A percentile compares a stretch with the other conserved stretches of the same genome.
Evolutionary conservation across 139 green algal species (phyloP).

Genomic region (Tetratostichococcus sp.): DNA sequence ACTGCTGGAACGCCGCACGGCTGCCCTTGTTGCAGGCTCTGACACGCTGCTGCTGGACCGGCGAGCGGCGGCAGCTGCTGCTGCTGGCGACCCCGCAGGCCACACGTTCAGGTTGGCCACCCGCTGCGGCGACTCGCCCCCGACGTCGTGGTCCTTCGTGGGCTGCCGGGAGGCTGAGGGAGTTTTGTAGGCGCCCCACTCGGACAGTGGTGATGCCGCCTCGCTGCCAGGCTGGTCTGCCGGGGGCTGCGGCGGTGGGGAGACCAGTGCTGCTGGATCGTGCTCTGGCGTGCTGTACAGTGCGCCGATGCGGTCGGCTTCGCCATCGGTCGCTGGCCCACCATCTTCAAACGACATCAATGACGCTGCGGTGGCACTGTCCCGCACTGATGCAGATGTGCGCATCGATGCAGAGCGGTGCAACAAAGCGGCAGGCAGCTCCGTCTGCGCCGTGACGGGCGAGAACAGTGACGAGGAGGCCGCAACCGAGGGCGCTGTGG

Average conservation of each 20-base stretch:
- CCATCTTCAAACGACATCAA: background rate
- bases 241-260: too few species aligned
- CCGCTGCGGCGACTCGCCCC: background rate
- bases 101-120: background rate
- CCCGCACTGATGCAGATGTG: background rate
- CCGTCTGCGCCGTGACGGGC: background rate
- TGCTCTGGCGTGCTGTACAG: background rate
- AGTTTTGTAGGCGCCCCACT: background rate
- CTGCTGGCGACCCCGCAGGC: too few species aligned
- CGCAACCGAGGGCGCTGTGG: background rate
- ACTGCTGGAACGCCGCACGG: too few species aligned
- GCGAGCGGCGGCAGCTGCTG: too few species aligned
- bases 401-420: too few species aligned
- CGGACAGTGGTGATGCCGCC: background rate
- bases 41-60: too few species aligned
- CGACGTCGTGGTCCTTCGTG: background rate
- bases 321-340: too few species aligned
- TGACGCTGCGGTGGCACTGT: background rate
- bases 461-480: background rate
- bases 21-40: too few species aligned
- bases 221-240: background rate
- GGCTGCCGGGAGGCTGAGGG: background rate
- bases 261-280: background rate
- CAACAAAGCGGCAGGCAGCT: background rate
- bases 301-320: too few species aligned